Conservation (phyloP, 75 land plant species). For the Larix kaempferi region DNA sequence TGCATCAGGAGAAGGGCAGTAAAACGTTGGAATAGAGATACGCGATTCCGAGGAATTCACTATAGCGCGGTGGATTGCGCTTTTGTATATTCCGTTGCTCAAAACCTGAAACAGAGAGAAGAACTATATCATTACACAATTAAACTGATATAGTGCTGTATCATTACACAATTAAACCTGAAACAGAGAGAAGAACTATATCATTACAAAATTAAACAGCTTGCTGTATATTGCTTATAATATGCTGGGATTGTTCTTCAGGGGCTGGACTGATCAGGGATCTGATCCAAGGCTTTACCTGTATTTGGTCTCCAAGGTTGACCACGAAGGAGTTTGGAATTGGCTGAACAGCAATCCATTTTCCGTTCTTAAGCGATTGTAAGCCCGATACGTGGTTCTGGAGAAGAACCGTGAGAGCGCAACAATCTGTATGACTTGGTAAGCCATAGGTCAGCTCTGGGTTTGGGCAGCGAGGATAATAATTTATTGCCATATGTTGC, state of each 20-base stretch:
- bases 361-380: conserved; percentile 35
- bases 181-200: neutral
- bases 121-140: neutral
- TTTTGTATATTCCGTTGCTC: conserved; percentile 65
- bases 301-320: conserved; percentile 57
- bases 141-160: neutral
- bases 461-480: conserved; percentile 58
- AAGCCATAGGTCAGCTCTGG: conserved; percentile 53
- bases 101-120: conserved; percentile 25
- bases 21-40: conserved; percentile 59
- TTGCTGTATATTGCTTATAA: neutral
- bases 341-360: conserved; percentile 44
- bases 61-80: conserved; percentile 57
- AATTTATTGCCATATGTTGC: conserved; percentile 36
- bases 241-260: neutral
- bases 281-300: conserved; percentile 22
- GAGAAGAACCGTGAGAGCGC: conserved; percentile 40
- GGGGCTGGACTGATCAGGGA: neutral
- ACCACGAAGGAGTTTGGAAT: conserved; percentile 41
- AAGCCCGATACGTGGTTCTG: conserved; percentile 48
- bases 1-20: conserved; percentile 53
- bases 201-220: neutral
- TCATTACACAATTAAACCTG: neutral
- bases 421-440: conserved; percentile 41
- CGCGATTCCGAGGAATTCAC: conserved; percentile 47